These are phyloP conservation scores for Tetracladium maxilliforme DNA, from an alignment of 2,329 filamentous ascomycete species.

Conservation along the genomic window DNA sequence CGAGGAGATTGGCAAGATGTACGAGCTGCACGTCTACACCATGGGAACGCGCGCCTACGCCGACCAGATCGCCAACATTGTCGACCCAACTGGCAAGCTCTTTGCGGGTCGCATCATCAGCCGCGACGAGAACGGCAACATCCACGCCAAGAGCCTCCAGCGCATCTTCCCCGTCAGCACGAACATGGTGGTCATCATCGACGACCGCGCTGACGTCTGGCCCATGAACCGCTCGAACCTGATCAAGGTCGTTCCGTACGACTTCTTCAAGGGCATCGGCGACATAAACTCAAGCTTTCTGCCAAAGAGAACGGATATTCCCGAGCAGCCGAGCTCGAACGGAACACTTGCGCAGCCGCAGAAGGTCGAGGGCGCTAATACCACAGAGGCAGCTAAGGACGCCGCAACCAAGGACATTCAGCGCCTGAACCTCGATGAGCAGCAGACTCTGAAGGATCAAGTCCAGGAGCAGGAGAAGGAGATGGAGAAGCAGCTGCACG, in stretches of 20 bases:
- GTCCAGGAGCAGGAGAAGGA: conserved; percentile 75
- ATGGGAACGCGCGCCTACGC: conserved; percentile 99
- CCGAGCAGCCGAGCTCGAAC: conserved; percentile 6
- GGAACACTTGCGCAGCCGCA: conserved; percentile 2
- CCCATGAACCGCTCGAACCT: conserved; percentile 78
- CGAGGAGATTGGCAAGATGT: conserved; percentile 60
- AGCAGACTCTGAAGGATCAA: conserved; percentile 42
- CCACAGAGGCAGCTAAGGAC: conserved; percentile 1
- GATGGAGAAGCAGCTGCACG: conserved; percentile 76
- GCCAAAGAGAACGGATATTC: conserved; percentile 54
- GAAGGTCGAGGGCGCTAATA: conserved; percentile 6
- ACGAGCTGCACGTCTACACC: conserved; percentile 95
- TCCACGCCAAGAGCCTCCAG: conserved; percentile 80
- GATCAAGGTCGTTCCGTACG: conserved; percentile 88
- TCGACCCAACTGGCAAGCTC: conserved; percentile 77
- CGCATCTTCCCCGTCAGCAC: conserved; percentile 91
- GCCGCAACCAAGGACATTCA: background rate
- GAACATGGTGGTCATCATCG: conserved; percentile 98
- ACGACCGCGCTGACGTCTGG: conserved; percentile 95
- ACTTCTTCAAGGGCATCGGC: conserved; percentile 95
- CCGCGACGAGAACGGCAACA: conserved; percentile 89
- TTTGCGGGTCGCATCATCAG: conserved; percentile 94
- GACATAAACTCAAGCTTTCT: conserved; percentile 98
- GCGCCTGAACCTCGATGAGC: conserved; percentile 1
- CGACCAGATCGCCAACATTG: conserved; percentile 76